phyloP scores from a whole-genome alignment of 768 basidiomycete species.

The Cystobasidium onofrii region DNA sequence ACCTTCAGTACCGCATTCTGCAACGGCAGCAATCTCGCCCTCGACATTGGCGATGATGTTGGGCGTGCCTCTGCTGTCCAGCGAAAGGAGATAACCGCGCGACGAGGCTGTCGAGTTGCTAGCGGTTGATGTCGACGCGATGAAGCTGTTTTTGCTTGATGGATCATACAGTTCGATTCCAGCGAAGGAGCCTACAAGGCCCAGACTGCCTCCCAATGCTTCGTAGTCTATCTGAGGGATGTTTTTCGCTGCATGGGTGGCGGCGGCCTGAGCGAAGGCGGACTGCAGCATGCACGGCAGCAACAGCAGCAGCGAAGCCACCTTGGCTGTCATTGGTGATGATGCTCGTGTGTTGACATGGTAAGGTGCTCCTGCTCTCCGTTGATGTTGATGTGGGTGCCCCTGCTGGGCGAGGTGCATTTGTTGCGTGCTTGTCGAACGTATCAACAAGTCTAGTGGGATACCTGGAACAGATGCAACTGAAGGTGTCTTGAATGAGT shows the following conservation, averaged over 20 bases:
- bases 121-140: slow-evolving; percentile 52
- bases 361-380: neutral
- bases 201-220: slow-evolving; percentile 78
- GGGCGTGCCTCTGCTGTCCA: slow-evolving; percentile 67
- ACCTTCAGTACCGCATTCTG: slow-evolving; percentile 44
- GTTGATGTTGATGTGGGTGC: neutral
- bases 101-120: slow-evolving; percentile 46
- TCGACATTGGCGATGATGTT: slow-evolving; percentile 52
- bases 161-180: slow-evolving; percentile 73
- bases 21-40: slow-evolving; percentile 69
- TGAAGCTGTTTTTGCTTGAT: slow-evolving; percentile 50
- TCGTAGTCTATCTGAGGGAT: slow-evolving; percentile 53
- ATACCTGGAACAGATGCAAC: too few relatives aligned
- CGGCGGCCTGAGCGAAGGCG: slow-evolving; percentile 7
- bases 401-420: neutral
- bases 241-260: neutral
- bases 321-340: neutral
- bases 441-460: too few relatives aligned
- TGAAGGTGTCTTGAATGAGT: neutral
- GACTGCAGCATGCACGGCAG: neutral
- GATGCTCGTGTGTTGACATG: neutral
- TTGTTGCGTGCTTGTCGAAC: neutral
- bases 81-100: slow-evolving; percentile 54
- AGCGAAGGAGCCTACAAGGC: slow-evolving; percentile 75
- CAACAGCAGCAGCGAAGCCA: neutral